These are phyloP conservation scores for Xylariomycetidae sp. DNA, from an alignment of 2,329 filamentous ascomycete genomes.

Conservation along the genomic window DNA sequence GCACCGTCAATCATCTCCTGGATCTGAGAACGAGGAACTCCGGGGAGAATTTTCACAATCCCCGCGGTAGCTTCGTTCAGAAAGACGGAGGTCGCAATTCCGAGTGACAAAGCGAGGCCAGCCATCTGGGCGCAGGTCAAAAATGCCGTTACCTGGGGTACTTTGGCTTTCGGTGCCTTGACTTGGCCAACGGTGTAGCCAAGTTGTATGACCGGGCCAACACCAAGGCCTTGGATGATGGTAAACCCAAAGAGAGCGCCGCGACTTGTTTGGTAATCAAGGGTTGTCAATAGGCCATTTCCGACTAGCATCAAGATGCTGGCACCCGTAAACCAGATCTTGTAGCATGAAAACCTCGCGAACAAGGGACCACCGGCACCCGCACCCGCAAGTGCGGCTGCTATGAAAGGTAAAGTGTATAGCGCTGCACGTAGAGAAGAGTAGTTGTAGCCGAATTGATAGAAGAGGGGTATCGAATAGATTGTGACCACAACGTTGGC, in stretches of 20 bases:
- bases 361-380: conserved; percentile 4
- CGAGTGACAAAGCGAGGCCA: conserved; percentile 8
- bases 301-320: conserved; percentile 6
- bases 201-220: conserved; percentile 6
- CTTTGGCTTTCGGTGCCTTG: conserved; percentile 3
- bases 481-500: conserved; percentile 3
- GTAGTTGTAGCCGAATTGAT: conserved; percentile 4
- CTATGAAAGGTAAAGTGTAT: conserved; percentile 7
- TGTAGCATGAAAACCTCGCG: conserved; percentile 5
- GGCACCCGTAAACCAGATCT: conserved; percentile 4
- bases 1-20: conserved; percentile 4
- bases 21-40: conserved; percentile 1
- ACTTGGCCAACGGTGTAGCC: conserved; percentile 8
- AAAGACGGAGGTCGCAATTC: conserved; percentile 10
- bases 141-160: conserved; percentile 2
- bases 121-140: conserved; percentile 11
- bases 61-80: conserved; percentile 7
- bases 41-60: conserved; percentile 5
- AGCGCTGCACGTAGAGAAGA: conserved; percentile 1
- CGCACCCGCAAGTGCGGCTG: conserved; percentile 2
- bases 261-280: conserved; percentile 5
- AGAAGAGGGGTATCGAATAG: conserved; percentile 7
- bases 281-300: conserved; percentile 1
- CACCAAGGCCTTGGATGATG: conserved; percentile 7
- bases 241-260: conserved; percentile 4